phyloP scores from a whole-genome alignment of 495 filamentous ascomycete species.

The Neurospora sp. region DNA sequence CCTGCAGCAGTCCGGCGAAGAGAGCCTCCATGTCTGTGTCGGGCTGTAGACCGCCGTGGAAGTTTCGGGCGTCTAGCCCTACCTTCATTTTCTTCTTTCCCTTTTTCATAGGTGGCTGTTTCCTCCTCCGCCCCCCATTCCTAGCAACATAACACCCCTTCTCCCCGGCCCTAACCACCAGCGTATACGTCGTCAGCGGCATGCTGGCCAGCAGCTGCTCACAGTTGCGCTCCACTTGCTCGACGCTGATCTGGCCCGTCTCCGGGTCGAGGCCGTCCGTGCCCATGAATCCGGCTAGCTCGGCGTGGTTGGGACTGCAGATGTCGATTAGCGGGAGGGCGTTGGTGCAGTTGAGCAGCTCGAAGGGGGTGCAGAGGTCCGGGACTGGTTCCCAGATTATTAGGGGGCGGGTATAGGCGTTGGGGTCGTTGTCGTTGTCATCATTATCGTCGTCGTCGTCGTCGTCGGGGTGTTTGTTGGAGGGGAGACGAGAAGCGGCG shows the following conservation, averaged over 20 bases:
- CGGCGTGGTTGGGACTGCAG: conserved; percentile 79
- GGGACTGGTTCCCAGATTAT: conserved; percentile 96
- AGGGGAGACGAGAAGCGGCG: neutral
- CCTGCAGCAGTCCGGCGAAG: conserved; percentile 40
- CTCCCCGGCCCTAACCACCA: conserved; percentile 43
- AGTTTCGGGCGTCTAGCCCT: conserved; percentile 4
- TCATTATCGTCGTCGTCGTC: conserved; percentile 5
- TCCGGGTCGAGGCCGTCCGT: conserved; percentile 34
- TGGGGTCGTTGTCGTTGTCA: conserved; percentile 3
- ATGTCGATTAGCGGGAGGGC: conserved; percentile 68
- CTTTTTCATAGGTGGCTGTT: neutral
- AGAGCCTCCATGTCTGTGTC: conserved; percentile 46
- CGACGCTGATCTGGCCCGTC: conserved; percentile 41
- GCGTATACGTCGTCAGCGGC: conserved; percentile 44
- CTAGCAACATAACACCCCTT: conserved; percentile 43
- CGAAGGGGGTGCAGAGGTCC: conserved; percentile 67
- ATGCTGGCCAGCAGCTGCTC: conserved; percentile 42
- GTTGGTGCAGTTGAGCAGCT: conserved; percentile 62
- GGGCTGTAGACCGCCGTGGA: conserved; percentile 33
- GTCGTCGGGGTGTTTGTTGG: conserved; percentile 4
- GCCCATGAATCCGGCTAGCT: conserved; percentile 74
- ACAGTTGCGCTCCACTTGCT: conserved; percentile 40
- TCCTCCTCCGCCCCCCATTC: conserved; percentile 39
- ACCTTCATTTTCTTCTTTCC: conserved; percentile 26
- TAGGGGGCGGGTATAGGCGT: conserved; percentile 41